Evolutionary conservation across 805 yeast species (phyloP).

Genomic region (Candida insectorum): DNA sequence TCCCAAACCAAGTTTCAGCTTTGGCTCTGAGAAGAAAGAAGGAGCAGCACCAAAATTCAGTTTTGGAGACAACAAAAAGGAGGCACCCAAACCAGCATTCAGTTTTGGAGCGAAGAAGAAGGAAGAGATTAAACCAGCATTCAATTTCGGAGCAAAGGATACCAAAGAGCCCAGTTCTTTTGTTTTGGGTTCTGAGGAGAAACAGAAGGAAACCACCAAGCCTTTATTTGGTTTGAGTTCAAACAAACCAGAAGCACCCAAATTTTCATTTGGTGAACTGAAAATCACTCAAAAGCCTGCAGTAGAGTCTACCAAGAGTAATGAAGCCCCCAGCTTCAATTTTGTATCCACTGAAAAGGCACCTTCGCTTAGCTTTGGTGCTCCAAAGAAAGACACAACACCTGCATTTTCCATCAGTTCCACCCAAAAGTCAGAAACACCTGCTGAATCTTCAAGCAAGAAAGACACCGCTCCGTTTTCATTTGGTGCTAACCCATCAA

Average conservation of each 20-base stretch:
- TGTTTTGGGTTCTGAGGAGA: neutral
- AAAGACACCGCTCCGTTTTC: constrained; percentile 3
- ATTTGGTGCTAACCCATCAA: constrained; percentile 3
- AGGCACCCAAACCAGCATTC: constrained; percentile 7
- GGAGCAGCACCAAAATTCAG: constrained; percentile 1
- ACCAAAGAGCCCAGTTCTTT: constrained; percentile 1
- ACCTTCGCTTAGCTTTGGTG: constrained; percentile 6
- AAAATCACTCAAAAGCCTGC: constrained; percentile 2
- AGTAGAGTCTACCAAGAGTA: constrained; percentile 13
- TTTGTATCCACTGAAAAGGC: constrained; percentile 7
- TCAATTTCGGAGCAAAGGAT: constrained; percentile 7
- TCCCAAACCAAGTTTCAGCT: constrained; percentile 8
- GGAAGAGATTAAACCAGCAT: constrained; percentile 3
- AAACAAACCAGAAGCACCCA: constrained; percentile 7
- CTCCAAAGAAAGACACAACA: constrained; percentile 1
- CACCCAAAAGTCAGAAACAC: neutral
- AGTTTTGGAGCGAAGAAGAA: constrained; percentile 6
- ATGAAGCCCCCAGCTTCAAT: constrained; percentile 1
- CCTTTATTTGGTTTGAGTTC: constrained; percentile 9
- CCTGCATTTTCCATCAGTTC: constrained; percentile 10
- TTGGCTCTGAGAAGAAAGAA: too few relatives aligned
- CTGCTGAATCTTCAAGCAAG: neutral
- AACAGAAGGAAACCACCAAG: constrained; percentile 2
- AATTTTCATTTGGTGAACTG: constrained; percentile 5
- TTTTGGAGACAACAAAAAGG: constrained; percentile 2